Evolutionary conservation across 495 filamentous ascomycete species (phyloP), one percentile per base, ranked within the genome.

Genomic region (Annulohypoxylon nitens): DNA sequence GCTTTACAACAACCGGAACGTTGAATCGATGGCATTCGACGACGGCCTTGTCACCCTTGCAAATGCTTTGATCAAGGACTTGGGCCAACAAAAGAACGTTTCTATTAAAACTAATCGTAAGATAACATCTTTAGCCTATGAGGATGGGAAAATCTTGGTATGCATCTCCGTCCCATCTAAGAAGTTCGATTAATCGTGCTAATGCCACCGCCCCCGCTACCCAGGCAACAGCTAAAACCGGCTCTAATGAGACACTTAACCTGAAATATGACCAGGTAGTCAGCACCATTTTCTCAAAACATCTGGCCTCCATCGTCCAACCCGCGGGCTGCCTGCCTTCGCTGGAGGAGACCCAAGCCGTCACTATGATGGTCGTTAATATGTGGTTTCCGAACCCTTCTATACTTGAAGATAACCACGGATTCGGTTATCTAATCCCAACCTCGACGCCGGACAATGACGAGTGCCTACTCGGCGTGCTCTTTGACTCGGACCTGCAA

Each of bases 291-390:
- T 86, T 89, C 43, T 86, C 85, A 64, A 78, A 78, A 23, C 78
- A 81, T 1, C 83, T 92, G 45, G 78, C 82, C 47, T 51, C 58
- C 10, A 59, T 89, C 12, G 80, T 87, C 8, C 69, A 83, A 76
- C 57, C 67, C 51, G 76, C 58, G 68, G 80, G 64, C 64, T 73
- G 73, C 20, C 82, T 90, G 8, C 85, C 86, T 25, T 75, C 89
- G 8, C 82, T 91, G 14, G 73, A 81, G 12, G 76, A 85, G 43
- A 86, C 90, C 43, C 86, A 88, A 59, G 87, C 92, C 20, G 91
- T 93, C 12, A 95, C 92, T 8, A 94, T 97, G 47, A 94, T 93
- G 89, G 91, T 94, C 4, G 91, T 98, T 47, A 98, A 98, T 80
- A 85, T 99, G 20, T 98, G 91, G 85, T 99, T 90, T 76, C 78